Base-by-base conservation (phyloP, 139 green algal genomes). In the Auxenochlorella pyrenoidosa region DNA sequence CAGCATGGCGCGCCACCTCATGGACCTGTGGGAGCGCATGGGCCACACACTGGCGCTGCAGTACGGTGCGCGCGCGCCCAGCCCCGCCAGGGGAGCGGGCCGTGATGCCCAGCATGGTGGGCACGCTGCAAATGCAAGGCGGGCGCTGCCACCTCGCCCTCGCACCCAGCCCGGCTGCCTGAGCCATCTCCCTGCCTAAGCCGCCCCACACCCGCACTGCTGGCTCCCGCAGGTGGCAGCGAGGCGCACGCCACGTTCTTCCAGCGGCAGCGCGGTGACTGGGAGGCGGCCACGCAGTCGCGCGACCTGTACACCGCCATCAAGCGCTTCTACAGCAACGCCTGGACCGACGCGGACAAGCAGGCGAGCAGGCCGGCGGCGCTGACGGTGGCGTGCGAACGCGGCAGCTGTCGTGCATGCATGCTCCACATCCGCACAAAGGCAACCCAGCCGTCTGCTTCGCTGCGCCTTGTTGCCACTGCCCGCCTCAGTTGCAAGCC, bases 171-270 rank as follows among this genome's bases (percentile, higher is more conserved):
- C 22, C 16, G 60, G 24, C 60, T 24, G n/a, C 24, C 26, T 72
- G 32, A 15, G 8, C 24, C 65, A 72, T n/a, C n/a, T n/a, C n/a
- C n/a, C n/a, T n/a, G 22, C 66, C 66, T 18, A 30, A 21, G 32
- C n/a, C 66, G 5, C 66, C 30, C 63, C 5, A 26, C n/a, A 8
- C 15, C 75, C 41, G 41, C 43, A 28, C 32, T 34, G 34, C 41
- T 44, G 32, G 44, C 19, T 28, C 51, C 22, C 30, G 40, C 80
- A 85, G 80, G 97, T 47, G 97, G 97, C 70, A 96, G 89, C 47
- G 94, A 98, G 54, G 97, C 97, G n/a, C 97, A 99, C 91, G 93
- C 91, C 63, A 91, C 92, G 38, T 97, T 98, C 75, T 98, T 98
- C 89, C 88, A 96, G 87, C 90, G 93, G 60, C 92, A 95, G 88